Evolutionary conservation across 306 rosid genomes (phyloP), one percentile per base, ranked within the genome.

Genomic region (Fagus crenata): DNA sequence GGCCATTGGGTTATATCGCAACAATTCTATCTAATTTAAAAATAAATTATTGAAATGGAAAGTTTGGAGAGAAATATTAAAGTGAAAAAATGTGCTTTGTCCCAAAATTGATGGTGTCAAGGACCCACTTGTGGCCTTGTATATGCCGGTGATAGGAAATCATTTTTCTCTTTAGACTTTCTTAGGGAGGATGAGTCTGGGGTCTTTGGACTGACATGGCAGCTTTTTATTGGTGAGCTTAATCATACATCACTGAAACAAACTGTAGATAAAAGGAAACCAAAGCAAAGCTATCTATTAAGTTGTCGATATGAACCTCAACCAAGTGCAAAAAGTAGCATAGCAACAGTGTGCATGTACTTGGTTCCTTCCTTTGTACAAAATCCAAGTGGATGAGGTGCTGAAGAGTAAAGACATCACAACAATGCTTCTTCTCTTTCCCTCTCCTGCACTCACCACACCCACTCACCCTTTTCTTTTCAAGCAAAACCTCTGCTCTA

Each of bases 381-480:
- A 1, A 61, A 35, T 63, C 69, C 69, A 5, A 74, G 83, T 78
- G 81, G 88, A 81, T 84, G 83, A 85, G 85, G 69, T 53, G 14
- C 56, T 37, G 78, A 17, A 67, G 33, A 42, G 1, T n/a, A 76
- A 33, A 43, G 71, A 17, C 33, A 73, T 49, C 59, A 71, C 53
- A 73, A 73, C 75, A 72, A 89, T 92, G 95, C 85, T 79, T 77
- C 82, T 85, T 72, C 90, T 85, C 73, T 82, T 88, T 78, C 84
- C 88, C 7, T 81, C 86, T 41, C 78, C 74, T 6, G 82, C 89
- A 53, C 81, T 78, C 83, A 79, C 78, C 78, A 64, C 83, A 8
- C 71, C 90, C 73, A 81, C 32, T 68, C 58, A 64, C 18, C 69
- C 78, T 72, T 65, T 77, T 71, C 80, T 86, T 63, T 61, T 84